phyloP scores from a whole-genome alignment of 179 eudicot species.

The Patellifolia procumbens region DNA sequence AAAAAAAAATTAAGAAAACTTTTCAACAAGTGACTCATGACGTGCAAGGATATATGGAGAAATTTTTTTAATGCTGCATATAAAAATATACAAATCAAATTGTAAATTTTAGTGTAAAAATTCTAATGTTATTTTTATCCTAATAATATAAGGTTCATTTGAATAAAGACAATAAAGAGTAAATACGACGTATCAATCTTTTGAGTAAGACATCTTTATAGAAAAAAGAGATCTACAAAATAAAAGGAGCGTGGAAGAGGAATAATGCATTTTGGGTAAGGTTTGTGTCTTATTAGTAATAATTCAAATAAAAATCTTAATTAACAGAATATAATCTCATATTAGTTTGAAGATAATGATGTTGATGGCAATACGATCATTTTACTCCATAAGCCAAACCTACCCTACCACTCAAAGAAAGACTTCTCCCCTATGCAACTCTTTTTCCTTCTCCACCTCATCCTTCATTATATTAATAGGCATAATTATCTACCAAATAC shows the following conservation, averaged over 20 bases:
- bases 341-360: slow-evolving; percentile 23
- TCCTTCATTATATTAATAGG: slow-evolving; percentile 25
- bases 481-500: slow-evolving; percentile 42
- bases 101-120: no score
- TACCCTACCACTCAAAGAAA: slow-evolving; percentile 40
- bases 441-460: slow-evolving; percentile 31
- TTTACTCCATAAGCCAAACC: slow-evolving; percentile 31
- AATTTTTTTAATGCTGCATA: no score
- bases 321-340: neutral
- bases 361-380: slow-evolving; percentile 21
- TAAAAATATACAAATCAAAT: no score
- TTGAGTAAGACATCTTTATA: no score
- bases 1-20: no score
- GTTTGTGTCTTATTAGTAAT: neutral
- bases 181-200: no score
- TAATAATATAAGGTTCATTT: no score
- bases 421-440: slow-evolving; percentile 16
- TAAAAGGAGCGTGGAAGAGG: neutral
- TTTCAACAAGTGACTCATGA: no score
- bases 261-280: neutral
- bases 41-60: no score
- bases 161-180: no score
- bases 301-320: neutral
- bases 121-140: no score
- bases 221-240: neutral